Base-by-base conservation (phyloP, 2,329 filamentous ascomycete species). In the Colletotrichum eleusines region DNA sequence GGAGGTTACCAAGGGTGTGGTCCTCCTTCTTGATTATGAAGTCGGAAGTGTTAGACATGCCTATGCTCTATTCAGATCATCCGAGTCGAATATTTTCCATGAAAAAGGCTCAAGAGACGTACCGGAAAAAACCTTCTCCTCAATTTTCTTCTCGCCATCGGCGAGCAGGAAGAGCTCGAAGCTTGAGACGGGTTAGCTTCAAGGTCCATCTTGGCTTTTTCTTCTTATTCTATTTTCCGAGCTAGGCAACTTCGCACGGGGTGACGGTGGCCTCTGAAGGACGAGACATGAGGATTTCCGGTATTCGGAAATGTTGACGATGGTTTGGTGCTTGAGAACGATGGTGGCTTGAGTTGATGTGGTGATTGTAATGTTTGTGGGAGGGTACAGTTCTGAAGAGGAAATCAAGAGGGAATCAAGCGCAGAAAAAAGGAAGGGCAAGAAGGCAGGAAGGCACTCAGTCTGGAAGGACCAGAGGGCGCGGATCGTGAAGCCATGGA, bases 1-100 rank as follows among this genome's bases (percentile, higher is more conserved):
- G 88, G 66, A 99, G 87, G 81, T 99, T 98, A 76, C 92, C 96
- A 33, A 99, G 89, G 1, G 95, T 98, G 83, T 98, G 95, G 77
- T 99, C 96, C 81, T 99, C 96, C 82, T 98, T 98, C 83, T 94
- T 94, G 83, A 99, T 91, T 70, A 94, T 90, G 84, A 99, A 99
- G 82, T 98, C 93, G 12, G 94, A 93, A n/a, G 93, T 94, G 80
- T 97, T 97, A 28, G 95, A 94, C 79, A 97, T 94, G 78, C 94
- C 94, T 96, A 33, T 23, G 28, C 11, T n/a, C 31, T 23, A 26
- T 42, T 50, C 44, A 61, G 66, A 14, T 38, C 23, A 53, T 46
- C 20, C 31, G 9, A 11, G 44, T 46, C n/a, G 44, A 5, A 28
- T 18, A 23, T 57, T 57, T 16, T 35, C 51, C 9, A 79, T 54